phyloP scores from a whole-genome alignment of 116 monocot species.

The Iris pallida region DNA sequence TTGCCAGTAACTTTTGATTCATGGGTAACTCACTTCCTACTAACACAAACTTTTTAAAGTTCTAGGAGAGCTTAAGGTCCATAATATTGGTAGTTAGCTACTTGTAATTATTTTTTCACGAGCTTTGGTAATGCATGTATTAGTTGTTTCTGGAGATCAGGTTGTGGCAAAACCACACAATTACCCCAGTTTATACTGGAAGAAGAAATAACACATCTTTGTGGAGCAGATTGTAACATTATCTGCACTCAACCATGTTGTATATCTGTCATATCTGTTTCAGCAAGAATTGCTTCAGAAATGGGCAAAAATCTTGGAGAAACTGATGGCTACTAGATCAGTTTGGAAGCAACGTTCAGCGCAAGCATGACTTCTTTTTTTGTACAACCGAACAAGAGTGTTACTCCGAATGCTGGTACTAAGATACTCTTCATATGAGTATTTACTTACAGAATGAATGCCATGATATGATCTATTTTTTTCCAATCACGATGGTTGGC shows the following conservation, averaged over 20 bases:
- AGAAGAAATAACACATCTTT: conserved; percentile 71
- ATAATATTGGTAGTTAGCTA: too few species aligned
- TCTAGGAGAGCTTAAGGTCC: too few species aligned
- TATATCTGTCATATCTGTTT: conserved; percentile 97
- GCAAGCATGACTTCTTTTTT: conserved; percentile 81
- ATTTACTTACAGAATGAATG: too few species aligned
- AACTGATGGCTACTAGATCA: conserved; percentile 13
- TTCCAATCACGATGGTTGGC: too few species aligned
- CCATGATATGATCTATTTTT: too few species aligned
- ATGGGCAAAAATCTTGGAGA: conserved; percentile 82
- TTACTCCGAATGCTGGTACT: conserved; percentile 81
- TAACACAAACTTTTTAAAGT: too few species aligned
- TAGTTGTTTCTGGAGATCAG: conserved; percentile 98
- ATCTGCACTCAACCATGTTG: conserved; percentile 97
- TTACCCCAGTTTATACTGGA: conserved; percentile 95
- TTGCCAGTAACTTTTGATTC: too few species aligned
- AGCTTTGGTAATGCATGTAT: conserved; percentile 65
- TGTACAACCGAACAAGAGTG: conserved; percentile 98
- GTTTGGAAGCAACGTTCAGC: conserved; percentile 44
- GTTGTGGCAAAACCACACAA: conserved; percentile 98
- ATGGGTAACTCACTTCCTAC: too few species aligned
- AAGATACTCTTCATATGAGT: background rate
- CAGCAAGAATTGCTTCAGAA: conserved; percentile 89
- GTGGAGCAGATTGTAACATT: conserved; percentile 89
- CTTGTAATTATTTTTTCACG: too few species aligned